A percentile compares a stretch with the other conserved stretches of the same genome.
These are phyloP conservation scores for Rhytidhysteron rufulum DNA, from an alignment of 2,329 filamentous ascomycete species.

Conservation along the genomic window DNA sequence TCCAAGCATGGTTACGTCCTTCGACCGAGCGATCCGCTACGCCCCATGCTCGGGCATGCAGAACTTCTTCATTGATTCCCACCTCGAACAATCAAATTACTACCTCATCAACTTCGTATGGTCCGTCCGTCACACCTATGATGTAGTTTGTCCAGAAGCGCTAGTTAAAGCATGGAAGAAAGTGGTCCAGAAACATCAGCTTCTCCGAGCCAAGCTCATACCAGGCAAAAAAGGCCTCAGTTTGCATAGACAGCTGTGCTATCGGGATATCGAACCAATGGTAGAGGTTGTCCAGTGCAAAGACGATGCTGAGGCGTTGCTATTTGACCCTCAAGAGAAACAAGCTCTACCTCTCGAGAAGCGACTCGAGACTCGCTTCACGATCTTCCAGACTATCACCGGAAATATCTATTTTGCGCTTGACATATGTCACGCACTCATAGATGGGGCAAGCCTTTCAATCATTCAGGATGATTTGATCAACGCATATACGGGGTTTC, in stretches of 20 bases:
- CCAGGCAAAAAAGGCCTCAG: conserved; percentile 9
- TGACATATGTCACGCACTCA: conserved; percentile 49
- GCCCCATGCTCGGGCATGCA: conserved; percentile 9
- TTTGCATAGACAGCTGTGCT: conserved; percentile 8
- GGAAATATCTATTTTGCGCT: too few relatives aligned
- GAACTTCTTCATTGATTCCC: conserved; percentile 7
- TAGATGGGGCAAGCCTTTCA: conserved; percentile 46
- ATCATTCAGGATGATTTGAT: conserved; percentile 13
- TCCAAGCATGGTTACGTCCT: conserved; percentile 7
- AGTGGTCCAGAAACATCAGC: conserved; percentile 14
- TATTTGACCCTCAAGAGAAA: too few relatives aligned
- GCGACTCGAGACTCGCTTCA: too few relatives aligned
- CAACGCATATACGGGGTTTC: too few relatives aligned
- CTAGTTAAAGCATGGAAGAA: conserved; percentile 9
- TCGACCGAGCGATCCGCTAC: conserved; percentile 6
- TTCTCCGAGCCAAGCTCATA: conserved; percentile 15
- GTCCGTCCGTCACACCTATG: conserved; percentile 5
- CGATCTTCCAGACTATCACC: too few relatives aligned
- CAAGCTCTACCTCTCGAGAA: too few relatives aligned
- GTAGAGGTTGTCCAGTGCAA: too few relatives aligned
- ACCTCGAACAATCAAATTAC: conserved; percentile 5
- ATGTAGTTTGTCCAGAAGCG: conserved; percentile 7
- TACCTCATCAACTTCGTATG: conserved; percentile 9
- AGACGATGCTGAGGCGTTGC: too few relatives aligned
- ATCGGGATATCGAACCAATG: too few relatives aligned